A percentile compares a stretch with the other conserved stretches of the same genome.
phyloP scores from a whole-genome alignment of 306 rosid genomes.

The Vigna radiata region DNA sequence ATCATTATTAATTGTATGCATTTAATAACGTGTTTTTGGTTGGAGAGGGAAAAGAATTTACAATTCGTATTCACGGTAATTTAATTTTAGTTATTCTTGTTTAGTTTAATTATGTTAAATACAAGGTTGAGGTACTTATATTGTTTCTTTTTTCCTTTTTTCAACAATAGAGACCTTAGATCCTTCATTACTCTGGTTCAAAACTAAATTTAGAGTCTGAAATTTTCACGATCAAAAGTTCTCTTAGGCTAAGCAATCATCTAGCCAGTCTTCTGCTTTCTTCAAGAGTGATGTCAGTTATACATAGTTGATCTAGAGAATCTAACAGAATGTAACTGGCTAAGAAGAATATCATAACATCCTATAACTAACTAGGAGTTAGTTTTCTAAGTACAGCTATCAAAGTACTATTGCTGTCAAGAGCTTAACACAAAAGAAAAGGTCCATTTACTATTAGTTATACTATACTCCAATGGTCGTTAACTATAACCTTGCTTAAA shows the following conservation, averaged over 20 bases:
- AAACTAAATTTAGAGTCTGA: slow-evolving; percentile 38
- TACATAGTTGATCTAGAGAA: no score
- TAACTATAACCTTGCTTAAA: neutral
- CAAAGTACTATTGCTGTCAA: no score
- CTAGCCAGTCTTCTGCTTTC: slow-evolving; percentile 94
- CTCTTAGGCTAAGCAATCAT: slow-evolving; percentile 92
- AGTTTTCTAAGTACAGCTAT: no score
- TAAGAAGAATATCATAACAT: no score
- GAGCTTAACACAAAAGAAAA: no score
- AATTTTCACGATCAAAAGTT: slow-evolving; percentile 71
- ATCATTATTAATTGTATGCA: slow-evolving; percentile 19
- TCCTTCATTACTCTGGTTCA: slow-evolving; percentile 36
- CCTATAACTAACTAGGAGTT: no score
- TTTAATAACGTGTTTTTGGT: slow-evolving; percentile 21
- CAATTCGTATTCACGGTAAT: slow-evolving; percentile 14
- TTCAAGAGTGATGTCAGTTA: slow-evolving; percentile 30
- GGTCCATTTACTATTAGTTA: no score
- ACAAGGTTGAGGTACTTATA: slow-evolving; percentile 15
- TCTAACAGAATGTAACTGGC: no score
- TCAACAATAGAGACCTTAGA: slow-evolving; percentile 13
- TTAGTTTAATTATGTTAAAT: slow-evolving; percentile 29
- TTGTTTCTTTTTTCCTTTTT: neutral
- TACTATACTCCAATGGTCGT: neutral
- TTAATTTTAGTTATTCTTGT: slow-evolving; percentile 34
- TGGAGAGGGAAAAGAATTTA: neutral